A percentile compares a stretch with the other conserved stretches of the same genome.
These are phyloP conservation scores for Boechera stricta DNA, from an alignment of 345 rosid species.

Conservation along the genomic window DNA sequence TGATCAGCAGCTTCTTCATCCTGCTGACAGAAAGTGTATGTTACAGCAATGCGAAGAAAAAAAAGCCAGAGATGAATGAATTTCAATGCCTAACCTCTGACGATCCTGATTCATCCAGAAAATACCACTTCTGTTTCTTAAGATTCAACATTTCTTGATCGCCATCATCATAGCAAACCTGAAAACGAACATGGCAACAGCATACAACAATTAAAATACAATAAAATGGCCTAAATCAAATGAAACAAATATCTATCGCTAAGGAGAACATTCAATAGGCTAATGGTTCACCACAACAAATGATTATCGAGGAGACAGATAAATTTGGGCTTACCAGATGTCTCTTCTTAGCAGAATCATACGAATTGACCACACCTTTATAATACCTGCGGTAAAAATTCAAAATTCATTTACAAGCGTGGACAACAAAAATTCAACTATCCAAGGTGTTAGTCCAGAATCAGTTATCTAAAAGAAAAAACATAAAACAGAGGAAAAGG, in stretches of 20 bases:
- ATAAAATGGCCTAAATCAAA: slow-evolving; percentile 14
- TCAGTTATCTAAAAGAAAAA: slow-evolving; percentile 16
- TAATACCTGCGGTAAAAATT: slow-evolving; percentile 65
- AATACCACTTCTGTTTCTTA: slow-evolving; percentile 65
- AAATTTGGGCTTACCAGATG: slow-evolving; percentile 64
- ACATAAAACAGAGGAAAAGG: slow-evolving; percentile 9
- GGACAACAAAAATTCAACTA: slow-evolving; percentile 11
- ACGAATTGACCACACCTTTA: slow-evolving; percentile 66
- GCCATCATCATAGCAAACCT: slow-evolving; percentile 85
- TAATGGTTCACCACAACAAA: slow-evolving; percentile 17
- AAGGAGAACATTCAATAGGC: slow-evolving; percentile 8
- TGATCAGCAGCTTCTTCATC: slow-evolving; percentile 57
- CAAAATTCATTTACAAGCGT: slow-evolving; percentile 13
- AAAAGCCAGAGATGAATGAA: background rate
- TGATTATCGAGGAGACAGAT: slow-evolving; percentile 6
- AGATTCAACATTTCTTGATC: slow-evolving; percentile 71
- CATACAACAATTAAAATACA: slow-evolving; percentile 12
- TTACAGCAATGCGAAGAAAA: slow-evolving; percentile 9
- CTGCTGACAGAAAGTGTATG: slow-evolving; percentile 53
- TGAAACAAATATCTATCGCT: background rate
- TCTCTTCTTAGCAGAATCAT: slow-evolving; percentile 64
- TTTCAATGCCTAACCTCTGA: slow-evolving; percentile 53
- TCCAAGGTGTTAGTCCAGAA: slow-evolving; percentile 18
- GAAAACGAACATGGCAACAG: slow-evolving; percentile 27
- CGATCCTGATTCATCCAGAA: slow-evolving; percentile 49